phyloP scores from a whole-genome alignment of 1,284 basidiomycete genomes.

The Pterula multifida region DNA sequence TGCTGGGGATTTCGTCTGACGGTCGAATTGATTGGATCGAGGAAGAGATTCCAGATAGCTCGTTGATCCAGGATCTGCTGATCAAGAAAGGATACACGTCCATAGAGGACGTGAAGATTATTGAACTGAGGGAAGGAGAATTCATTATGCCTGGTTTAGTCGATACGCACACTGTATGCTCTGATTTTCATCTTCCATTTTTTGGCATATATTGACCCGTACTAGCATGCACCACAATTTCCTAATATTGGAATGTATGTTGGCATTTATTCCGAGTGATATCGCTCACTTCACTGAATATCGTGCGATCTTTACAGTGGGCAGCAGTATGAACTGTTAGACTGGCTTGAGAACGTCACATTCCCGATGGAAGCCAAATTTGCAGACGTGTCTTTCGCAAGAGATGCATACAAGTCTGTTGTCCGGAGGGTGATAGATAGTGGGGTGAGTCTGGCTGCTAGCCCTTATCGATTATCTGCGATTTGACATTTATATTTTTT shows the following conservation, averaged over 20 bases:
- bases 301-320: slow-evolving; percentile 41
- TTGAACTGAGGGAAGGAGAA: slow-evolving; percentile 50
- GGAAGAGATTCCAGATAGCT: slow-evolving; percentile 31
- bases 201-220: slow-evolving; percentile 35
- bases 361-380: slow-evolving; percentile 87
- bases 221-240: slow-evolving; percentile 78
- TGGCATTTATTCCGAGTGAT: background rate
- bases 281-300: slow-evolving; percentile 7
- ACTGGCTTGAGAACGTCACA: slow-evolving; percentile 82
- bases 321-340: slow-evolving; percentile 75
- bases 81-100: slow-evolving; percentile 24
- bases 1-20: slow-evolving; percentile 43
- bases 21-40: slow-evolving; percentile 66
- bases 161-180: slow-evolving; percentile 77
- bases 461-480: background rate
- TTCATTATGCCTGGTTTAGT: slow-evolving; percentile 85
- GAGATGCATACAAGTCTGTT: slow-evolving; percentile 58
- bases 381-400: slow-evolving; percentile 61
- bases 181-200: slow-evolving; percentile 14
- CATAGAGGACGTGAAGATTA: slow-evolving; percentile 16
- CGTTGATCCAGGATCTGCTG: slow-evolving; percentile 31
- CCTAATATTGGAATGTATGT: slow-evolving; percentile 73
- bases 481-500: background rate
- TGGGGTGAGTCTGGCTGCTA: slow-evolving; percentile 43
- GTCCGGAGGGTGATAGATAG: slow-evolving; percentile 66